Conservation (phyloP, 2,329 filamentous ascomycete genomes). For the Fusarium mangiferae region DNA sequence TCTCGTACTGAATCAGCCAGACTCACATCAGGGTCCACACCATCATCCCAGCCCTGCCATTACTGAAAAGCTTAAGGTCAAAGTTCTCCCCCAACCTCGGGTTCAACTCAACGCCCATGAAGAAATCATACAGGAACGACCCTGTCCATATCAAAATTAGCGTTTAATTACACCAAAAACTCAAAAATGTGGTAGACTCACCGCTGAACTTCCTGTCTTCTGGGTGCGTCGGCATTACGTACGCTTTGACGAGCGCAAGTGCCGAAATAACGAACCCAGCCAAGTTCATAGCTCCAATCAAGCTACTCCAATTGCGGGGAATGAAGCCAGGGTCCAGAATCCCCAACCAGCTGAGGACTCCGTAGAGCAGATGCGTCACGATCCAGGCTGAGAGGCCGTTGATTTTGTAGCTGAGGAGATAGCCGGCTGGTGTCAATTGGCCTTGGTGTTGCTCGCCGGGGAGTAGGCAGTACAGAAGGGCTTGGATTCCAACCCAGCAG, state of each 20-base stretch:
- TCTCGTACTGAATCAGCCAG: background rate
- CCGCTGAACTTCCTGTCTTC: slow-evolving; percentile 57
- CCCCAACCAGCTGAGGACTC: slow-evolving; percentile 40
- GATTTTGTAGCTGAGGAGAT: slow-evolving; percentile 55
- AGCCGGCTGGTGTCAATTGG: slow-evolving; percentile 55
- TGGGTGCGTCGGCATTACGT: slow-evolving; percentile 51
- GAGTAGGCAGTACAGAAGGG: slow-evolving; percentile 21
- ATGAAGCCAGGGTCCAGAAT: slow-evolving; percentile 53
- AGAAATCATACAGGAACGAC: slow-evolving; percentile 55
- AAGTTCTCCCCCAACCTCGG: slow-evolving; percentile 54
- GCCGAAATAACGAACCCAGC: slow-evolving; percentile 41
- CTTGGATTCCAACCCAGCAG: slow-evolving; percentile 27
- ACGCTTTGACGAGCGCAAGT: slow-evolving; percentile 52
- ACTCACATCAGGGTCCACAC: slow-evolving; percentile 58
- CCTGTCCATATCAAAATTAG: slow-evolving; percentile 35
- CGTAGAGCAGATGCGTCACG: slow-evolving; percentile 50
- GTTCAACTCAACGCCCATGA: slow-evolving; percentile 59
- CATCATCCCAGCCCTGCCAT: slow-evolving; percentile 59
- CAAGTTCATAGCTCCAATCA: slow-evolving; percentile 53
- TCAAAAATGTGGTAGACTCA: slow-evolving; percentile 4
- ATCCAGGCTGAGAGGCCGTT: slow-evolving; percentile 56
- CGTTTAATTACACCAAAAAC: background rate
- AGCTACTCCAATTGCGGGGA: slow-evolving; percentile 54
- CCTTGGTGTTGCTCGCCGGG: slow-evolving; percentile 43
- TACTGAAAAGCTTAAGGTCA: slow-evolving; percentile 60